phyloP scores from a whole-genome alignment of 1,284 basidiomycete genomes.

The Neolentinus lepideus region DNA sequence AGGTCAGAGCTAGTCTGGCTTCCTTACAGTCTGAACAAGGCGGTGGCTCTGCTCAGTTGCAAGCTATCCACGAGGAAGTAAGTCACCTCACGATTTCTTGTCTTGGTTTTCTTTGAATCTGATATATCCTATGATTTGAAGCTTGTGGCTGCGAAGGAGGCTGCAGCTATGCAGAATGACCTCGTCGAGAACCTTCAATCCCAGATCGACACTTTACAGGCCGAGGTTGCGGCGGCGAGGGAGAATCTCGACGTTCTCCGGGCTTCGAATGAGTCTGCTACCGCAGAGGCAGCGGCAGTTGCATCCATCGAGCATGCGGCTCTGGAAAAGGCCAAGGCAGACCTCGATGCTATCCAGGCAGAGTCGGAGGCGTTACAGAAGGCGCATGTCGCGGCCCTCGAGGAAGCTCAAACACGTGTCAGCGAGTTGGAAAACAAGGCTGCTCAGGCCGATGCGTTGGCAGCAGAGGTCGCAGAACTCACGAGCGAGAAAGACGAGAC shows the following conservation, averaged over 20 bases:
- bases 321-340: constrained; percentile 54
- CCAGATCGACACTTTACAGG: constrained; percentile 44
- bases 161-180: constrained; percentile 32
- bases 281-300: constrained; percentile 36
- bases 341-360: constrained; percentile 48
- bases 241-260: constrained; percentile 46
- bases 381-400: constrained; percentile 41
- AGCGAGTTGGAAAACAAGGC: constrained; percentile 36
- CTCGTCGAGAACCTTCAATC: constrained; percentile 40
- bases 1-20: constrained; percentile 34
- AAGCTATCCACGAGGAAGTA: constrained; percentile 44
- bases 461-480: constrained; percentile 47
- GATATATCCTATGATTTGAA: constrained; percentile 18
- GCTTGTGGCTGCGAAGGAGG: constrained; percentile 43
- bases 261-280: constrained; percentile 34
- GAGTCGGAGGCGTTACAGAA: constrained; percentile 45
- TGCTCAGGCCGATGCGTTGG: constrained; percentile 36
- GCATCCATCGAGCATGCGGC: constrained; percentile 57
- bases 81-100: constrained; percentile 10
- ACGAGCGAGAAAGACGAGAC: constrained; percentile 68
- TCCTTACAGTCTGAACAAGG: constrained; percentile 32
- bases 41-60: constrained; percentile 28
- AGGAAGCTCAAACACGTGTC: constrained; percentile 39
- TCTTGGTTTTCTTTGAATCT: background rate
- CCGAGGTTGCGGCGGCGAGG: constrained; percentile 42